Percentiles rank a stretch among this genome's conserved stretches.
Evolutionary conservation across 306 rosid species (phyloP).

Genomic region (Hippophae rhamnoides): DNA sequence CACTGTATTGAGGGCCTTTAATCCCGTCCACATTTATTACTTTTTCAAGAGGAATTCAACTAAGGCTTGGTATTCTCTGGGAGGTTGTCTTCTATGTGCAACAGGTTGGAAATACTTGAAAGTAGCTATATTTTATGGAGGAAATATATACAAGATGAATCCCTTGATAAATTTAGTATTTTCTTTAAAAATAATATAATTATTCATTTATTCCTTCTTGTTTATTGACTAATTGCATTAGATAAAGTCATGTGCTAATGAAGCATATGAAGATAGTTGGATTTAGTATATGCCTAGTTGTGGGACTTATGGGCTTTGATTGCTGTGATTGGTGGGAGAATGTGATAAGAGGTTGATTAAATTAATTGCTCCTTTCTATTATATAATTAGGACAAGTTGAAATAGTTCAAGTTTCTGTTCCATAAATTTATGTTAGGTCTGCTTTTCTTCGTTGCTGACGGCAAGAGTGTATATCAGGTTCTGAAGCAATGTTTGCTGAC

Average conservation of each 20-base stretch:
- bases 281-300: no score
- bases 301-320: no score
- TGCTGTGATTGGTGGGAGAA: no score
- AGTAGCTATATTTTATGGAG: constrained; percentile 7
- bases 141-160: constrained; percentile 7
- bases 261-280: no score
- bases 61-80: constrained; percentile 93
- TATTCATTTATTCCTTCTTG: no score
- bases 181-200: no score
- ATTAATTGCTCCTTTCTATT: no score
- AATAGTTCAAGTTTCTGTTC: not conserved
- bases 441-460: constrained; percentile 12
- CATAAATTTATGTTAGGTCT: not conserved
- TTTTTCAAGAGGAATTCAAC: constrained; percentile 90
- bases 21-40: constrained; percentile 80
- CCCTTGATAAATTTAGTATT: no score
- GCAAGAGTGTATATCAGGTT: constrained; percentile 51
- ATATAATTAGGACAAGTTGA: not conserved
- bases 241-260: no score
- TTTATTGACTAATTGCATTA: no score
- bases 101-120: constrained; percentile 47
- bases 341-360: no score
- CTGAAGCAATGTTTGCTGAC: constrained; percentile 98
- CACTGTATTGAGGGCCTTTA: constrained; percentile 72
- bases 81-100: constrained; percentile 95